Evolutionary conservation across 1,139 yeast species (phyloP).

Genomic region (Saccharomyces pastorianus): DNA sequence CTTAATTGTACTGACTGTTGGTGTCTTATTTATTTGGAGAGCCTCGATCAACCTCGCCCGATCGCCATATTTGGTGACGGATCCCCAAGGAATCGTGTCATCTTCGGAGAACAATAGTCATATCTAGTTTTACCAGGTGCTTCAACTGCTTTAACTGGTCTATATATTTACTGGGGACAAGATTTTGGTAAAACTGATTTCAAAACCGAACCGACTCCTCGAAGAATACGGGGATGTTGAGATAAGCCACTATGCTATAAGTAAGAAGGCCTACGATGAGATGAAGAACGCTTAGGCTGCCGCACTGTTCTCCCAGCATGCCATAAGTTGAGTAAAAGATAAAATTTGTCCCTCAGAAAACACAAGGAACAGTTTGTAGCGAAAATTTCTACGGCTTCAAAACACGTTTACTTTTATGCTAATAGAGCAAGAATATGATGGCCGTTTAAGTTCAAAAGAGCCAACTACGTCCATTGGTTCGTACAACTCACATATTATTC

Average conservation of each 20-base stretch:
- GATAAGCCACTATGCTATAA: too few species aligned
- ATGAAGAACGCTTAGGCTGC: neutral
- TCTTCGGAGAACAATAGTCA: constrained; percentile 36
- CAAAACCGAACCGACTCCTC: constrained; percentile 42
- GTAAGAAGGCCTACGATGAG: constrained; percentile 36
- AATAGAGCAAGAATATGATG: too few species aligned
- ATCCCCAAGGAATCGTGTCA: constrained; percentile 31
- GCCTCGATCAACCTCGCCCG: constrained; percentile 52
- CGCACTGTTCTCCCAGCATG: too few species aligned
- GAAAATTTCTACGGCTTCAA: too few species aligned
- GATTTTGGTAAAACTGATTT: constrained; percentile 51
- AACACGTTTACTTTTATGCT: too few species aligned
- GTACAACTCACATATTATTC: too few species aligned
- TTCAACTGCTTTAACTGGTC: too few species aligned
- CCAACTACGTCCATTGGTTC: too few species aligned
- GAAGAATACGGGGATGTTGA: constrained; percentile 46
- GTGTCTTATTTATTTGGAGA: constrained; percentile 48
- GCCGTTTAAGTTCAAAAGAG: too few species aligned
- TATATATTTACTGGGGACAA: constrained; percentile 53
- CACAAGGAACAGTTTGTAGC: too few species aligned
- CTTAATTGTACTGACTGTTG: constrained; percentile 47
- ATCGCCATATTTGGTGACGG: constrained; percentile 46
- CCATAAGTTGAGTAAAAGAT: too few species aligned
- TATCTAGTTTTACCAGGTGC: too few species aligned
- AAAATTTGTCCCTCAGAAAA: neutral